A percentile compares a stretch with the other conserved stretches of the same genome.
These are phyloP conservation scores for Rutstroemia sydowiana DNA, from an alignment of 2,329 filamentous ascomycete genomes.

Conservation along the genomic window DNA sequence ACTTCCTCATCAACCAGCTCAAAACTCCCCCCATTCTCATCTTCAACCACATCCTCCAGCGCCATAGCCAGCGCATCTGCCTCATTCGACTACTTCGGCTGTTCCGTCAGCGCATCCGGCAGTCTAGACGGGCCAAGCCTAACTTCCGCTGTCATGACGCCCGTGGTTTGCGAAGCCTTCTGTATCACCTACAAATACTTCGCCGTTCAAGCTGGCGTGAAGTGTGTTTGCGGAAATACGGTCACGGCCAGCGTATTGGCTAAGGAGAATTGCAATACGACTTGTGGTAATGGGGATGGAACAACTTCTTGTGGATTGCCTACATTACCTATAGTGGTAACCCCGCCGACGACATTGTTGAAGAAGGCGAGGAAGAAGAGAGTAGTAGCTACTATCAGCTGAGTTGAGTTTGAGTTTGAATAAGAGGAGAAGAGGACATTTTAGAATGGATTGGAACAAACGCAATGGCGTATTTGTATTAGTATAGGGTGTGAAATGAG, in stretches of 20 bases:
- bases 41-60: neutral
- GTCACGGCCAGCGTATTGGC: neutral
- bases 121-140: neutral
- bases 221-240: conserved; percentile 5
- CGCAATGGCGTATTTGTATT: neutral
- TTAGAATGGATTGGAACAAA: neutral
- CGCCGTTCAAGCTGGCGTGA: conserved; percentile 2
- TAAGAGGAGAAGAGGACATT: neutral
- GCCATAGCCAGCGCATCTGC: neutral
- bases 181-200: conserved; percentile 3
- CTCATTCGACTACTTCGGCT: conserved; percentile 3
- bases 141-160: conserved; percentile 1
- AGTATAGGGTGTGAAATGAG: too few relatives aligned
- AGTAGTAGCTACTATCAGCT: neutral
- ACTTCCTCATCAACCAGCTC: neutral
- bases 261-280: neutral
- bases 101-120: conserved; percentile 3
- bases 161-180: neutral
- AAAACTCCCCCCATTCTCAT: neutral
- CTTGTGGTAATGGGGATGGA: conserved; percentile 5
- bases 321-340: neutral
- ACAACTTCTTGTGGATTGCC: neutral
- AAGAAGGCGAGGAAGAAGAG: neutral
- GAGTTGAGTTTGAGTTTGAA: neutral
- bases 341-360: neutral